Evolutionary conservation across 2,329 filamentous ascomycete genomes (phyloP).

Genomic region (Hymenoscyphus repandus): DNA sequence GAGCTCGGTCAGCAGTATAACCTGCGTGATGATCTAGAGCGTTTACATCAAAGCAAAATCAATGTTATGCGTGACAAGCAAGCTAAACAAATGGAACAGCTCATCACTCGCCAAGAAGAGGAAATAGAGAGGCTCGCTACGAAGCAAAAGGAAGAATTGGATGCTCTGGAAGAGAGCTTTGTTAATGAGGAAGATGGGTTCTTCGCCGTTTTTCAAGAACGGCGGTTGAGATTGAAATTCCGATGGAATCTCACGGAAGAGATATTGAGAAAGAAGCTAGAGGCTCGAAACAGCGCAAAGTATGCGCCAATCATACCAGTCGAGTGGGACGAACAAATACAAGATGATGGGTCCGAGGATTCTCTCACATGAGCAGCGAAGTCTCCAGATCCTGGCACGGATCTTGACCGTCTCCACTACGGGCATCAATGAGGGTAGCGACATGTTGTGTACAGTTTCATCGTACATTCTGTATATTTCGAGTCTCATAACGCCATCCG

Average conservation of each 20-base stretch:
- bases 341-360: constrained; percentile 15
- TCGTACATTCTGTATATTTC: too few species aligned
- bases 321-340: constrained; percentile 35
- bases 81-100: constrained; percentile 54
- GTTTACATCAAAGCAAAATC: constrained; percentile 54
- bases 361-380: too few species aligned
- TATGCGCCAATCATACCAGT: constrained; percentile 39
- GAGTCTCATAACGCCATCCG: too few species aligned
- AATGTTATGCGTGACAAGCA: constrained; percentile 62
- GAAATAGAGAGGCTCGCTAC: constrained; percentile 44
- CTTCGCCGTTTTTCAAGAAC: constrained; percentile 39
- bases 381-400: too few species aligned
- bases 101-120: constrained; percentile 48
- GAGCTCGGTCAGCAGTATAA: constrained; percentile 58
- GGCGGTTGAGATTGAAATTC: constrained; percentile 40
- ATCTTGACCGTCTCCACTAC: too few species aligned
- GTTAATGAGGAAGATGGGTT: constrained; percentile 46
- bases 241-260: constrained; percentile 50
- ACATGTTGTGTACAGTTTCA: too few species aligned
- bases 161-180: constrained; percentile 42
- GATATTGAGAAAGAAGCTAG: constrained; percentile 48
- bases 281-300: constrained; percentile 37
- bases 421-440: too few species aligned
- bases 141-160: constrained; percentile 43
- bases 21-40: constrained; percentile 52